Evolutionary conservation across 306 rosid genomes (phyloP).

Genomic region (Trifolium repens): DNA sequence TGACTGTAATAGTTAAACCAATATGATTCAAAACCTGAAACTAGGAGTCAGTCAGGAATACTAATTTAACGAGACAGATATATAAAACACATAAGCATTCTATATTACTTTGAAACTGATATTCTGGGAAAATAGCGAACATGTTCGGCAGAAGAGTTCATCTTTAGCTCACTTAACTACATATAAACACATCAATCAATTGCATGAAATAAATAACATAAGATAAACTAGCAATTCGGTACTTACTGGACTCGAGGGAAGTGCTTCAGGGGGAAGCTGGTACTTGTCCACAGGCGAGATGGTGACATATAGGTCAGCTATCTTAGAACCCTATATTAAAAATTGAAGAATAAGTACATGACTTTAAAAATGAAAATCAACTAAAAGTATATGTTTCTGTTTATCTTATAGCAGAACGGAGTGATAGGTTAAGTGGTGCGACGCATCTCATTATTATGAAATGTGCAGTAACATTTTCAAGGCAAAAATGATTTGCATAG

Average conservation of each 20-base stretch:
- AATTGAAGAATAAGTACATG: conserved; percentile 13
- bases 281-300: conserved; percentile 71
- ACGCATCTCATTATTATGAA: background rate
- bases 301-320: conserved; percentile 62
- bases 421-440: background rate
- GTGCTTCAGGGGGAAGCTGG: conserved; percentile 75
- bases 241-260: conserved; percentile 63
- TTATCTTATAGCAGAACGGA: background rate
- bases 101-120: too few relatives aligned
- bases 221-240: conserved; percentile 20
- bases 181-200: conserved; percentile 16
- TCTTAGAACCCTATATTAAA: conserved; percentile 66
- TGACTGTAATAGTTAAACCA: conserved; percentile 23
- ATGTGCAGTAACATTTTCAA: conserved; percentile 14
- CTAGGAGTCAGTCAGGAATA: too few relatives aligned
- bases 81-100: too few relatives aligned
- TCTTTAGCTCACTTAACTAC: conserved; percentile 4
- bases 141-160: background rate
- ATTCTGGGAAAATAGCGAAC: conserved; percentile 3
- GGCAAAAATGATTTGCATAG: background rate
- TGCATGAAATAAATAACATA: conserved; percentile 7
- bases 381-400: conserved; percentile 7
- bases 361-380: conserved; percentile 24
- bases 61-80: background rate
- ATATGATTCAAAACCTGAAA: conserved; percentile 16